Evolutionary conservation across 2,329 filamentous ascomycete genomes (phyloP), one percentile per base, ranked within the genome.

Genomic region (Coniochaeta sp.): DNA sequence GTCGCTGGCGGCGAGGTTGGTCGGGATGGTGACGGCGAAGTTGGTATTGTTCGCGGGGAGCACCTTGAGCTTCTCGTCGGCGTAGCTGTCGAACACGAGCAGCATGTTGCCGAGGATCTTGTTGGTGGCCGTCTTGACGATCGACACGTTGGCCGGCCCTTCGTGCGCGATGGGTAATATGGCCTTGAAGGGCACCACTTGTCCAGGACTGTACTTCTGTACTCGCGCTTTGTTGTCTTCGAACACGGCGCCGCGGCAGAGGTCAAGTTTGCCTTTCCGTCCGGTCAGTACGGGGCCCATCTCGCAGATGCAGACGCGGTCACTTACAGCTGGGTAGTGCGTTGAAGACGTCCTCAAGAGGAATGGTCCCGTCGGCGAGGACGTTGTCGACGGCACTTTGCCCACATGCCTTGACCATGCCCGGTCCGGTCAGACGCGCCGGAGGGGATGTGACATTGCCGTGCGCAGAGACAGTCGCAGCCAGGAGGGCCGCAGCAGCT

Each of bases 51-150:
- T 78, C 34, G 72, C 66, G 10, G 72, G 70, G 36, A 78, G 62
- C 32, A 65, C 66, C 14, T 69, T 55, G 60, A 73, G 67, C 16
- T 57, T 67, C 66, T 78, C 76, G 60, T 80, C 73, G 30, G 83
- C 84, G 66, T 86, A 87, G 65, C 73, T 73, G 65, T 78, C 75
- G 71, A 82, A 87, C 64, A 74, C 76, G 62, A 81, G 83, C 63
- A 87, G 74, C 16, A 79, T 77, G 55, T 71, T 61, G 36, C 82
- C 83, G 28, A 87, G 75, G 62, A 83, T 70, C 28, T 69, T 73
- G 73, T 85, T 80, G 64, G 76, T 77, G 40, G 74, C 72, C 12
- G 79, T 81, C 66, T 81, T 75, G 65, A 88, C 77, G 57, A 87
- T 77, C 19, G 80, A 83, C 42, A 87, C 81, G 69, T 87, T 87